Percentiles rank a stretch among this genome's conserved stretches.
These are phyloP conservation scores for Pseudogymnoascus verrucosus DNA, from an alignment of 2,329 filamentous ascomycete species.

Conservation along the genomic window DNA sequence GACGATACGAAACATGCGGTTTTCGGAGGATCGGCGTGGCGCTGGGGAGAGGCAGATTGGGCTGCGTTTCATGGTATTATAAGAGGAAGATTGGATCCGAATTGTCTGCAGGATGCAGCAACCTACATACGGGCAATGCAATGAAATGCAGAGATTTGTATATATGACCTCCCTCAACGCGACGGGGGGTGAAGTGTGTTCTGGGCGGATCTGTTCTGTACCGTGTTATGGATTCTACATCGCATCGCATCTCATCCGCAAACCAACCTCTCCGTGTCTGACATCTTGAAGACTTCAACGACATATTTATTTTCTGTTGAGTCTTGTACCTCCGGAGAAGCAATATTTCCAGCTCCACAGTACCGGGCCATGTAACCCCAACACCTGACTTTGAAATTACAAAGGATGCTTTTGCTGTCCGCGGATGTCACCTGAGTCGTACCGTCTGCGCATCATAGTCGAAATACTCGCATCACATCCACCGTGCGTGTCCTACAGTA, in stretches of 20 bases:
- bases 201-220: background rate
- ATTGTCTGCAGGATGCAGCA: background rate
- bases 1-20: background rate
- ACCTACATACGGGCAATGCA: background rate
- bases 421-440: background rate
- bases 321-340: background rate
- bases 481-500: background rate
- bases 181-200: background rate
- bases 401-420: background rate
- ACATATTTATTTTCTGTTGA: background rate
- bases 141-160: background rate
- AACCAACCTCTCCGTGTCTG: constrained; percentile 1
- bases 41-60: background rate
- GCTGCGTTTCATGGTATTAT: background rate
- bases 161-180: background rate
- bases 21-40: background rate
- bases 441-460: background rate
- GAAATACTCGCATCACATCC: background rate
- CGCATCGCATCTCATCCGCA: background rate
- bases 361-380: background rate
- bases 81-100: background rate
- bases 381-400: background rate
- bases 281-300: background rate
- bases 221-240: background rate
- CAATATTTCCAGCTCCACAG: background rate